Percentiles rank a stretch among this genome's conserved stretches.
Evolutionary conservation across 2,329 filamentous ascomycete genomes (phyloP).

Genomic region (Ascochyta rabiei): DNA sequence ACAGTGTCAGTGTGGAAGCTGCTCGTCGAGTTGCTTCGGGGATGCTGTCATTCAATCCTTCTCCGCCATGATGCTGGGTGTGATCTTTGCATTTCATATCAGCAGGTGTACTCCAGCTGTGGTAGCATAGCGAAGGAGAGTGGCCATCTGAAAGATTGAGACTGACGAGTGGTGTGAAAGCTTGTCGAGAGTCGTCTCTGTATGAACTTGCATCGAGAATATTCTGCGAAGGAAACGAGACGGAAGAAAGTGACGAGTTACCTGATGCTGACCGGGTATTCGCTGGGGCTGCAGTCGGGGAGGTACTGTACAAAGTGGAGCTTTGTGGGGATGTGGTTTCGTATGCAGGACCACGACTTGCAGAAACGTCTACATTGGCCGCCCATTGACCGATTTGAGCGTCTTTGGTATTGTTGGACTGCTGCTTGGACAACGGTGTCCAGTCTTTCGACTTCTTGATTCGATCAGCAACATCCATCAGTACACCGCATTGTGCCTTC

Average conservation of each 20-base stretch:
- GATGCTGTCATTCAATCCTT: not conserved
- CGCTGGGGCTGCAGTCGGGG: slow-evolving; percentile 13
- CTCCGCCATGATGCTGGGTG: not conserved
- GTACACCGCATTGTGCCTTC: slow-evolving; percentile 69
- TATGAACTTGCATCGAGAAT: not conserved
- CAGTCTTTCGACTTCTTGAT: slow-evolving; percentile 64
- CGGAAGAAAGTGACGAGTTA: slow-evolving; percentile 23
- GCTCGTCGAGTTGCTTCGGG: not conserved
- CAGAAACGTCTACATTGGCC: slow-evolving; percentile 24
- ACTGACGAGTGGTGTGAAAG: slow-evolving; percentile 12
- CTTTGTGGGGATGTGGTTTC: not conserved
- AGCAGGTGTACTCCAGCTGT: slow-evolving; percentile 15
- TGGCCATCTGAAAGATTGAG: slow-evolving; percentile 15
- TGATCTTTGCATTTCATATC: slow-evolving; percentile 20
- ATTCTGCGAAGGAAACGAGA: not conserved
- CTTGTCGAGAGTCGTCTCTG: not conserved
- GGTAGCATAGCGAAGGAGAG: not conserved
- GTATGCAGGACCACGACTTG: slow-evolving; percentile 1
- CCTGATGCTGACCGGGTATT: slow-evolving; percentile 18
- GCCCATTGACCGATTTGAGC: slow-evolving; percentile 32
- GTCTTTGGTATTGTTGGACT: slow-evolving; percentile 12
- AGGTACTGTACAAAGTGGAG: slow-evolving; percentile 1
- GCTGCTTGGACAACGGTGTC: slow-evolving; percentile 23
- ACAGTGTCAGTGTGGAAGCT: not conserved
- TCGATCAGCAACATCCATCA: slow-evolving; percentile 74